A percentile compares a stretch with the other conserved stretches of the same genome.
These are phyloP conservation scores for Spiraea crenata DNA, from an alignment of 331 rosid species.

Conservation along the genomic window DNA sequence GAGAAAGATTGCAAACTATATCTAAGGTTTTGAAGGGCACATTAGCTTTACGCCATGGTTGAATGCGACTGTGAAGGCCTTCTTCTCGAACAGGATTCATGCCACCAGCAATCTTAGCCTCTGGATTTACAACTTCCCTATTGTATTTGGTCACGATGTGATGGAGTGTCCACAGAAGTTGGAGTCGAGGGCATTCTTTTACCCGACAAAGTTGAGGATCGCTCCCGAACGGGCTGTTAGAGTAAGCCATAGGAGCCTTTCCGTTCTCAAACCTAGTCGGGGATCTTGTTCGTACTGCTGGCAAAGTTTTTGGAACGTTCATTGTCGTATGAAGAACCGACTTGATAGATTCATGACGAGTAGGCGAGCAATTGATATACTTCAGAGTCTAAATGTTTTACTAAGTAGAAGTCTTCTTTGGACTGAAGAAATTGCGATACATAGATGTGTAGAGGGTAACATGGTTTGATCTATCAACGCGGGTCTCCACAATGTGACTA, in stretches of 20 bases:
- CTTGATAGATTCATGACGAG: no score
- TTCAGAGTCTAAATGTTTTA: no score
- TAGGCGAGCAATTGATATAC: no score
- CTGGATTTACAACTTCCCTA: slow-evolving; percentile 4
- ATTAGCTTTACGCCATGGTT: slow-evolving; percentile 16
- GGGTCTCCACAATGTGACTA: no score
- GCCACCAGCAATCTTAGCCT: background rate
- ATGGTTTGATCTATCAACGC: no score
- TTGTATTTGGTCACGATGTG: slow-evolving; percentile 4
- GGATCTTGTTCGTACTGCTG: slow-evolving; percentile 4
- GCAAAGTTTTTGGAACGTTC: no score
- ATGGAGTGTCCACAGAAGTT: slow-evolving; percentile 5
- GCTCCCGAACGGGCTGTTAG: slow-evolving; percentile 21
- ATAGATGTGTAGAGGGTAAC: no score
- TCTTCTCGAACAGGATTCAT: background rate
- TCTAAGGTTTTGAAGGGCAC: no score
- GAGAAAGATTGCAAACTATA: no score
- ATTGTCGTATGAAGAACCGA: no score
- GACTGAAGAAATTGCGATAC: no score
- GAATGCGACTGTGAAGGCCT: slow-evolving; percentile 22
- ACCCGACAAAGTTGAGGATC: slow-evolving; percentile 21
- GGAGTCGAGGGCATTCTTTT: slow-evolving; percentile 21
- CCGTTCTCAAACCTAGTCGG: slow-evolving; percentile 7
- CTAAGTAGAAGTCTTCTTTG: no score
- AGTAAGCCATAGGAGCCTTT: slow-evolving; percentile 5